Base-by-base conservation (phyloP, 495 filamentous ascomycete species). In the Annulohypoxylon moriforme region DNA sequence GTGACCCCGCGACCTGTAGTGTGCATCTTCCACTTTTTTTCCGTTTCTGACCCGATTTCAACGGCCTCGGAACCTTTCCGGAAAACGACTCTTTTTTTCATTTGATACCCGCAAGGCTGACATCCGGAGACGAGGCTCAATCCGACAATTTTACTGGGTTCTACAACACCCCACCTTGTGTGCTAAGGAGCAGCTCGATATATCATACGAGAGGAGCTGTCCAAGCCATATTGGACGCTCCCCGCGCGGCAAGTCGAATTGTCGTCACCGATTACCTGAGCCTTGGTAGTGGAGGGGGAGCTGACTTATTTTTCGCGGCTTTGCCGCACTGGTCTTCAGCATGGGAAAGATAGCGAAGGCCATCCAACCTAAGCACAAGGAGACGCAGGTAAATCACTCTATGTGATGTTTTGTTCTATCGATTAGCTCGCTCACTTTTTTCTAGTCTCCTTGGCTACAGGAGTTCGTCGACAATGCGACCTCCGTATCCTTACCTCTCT, bases 301-400 rank as follows among this genome's bases (percentile, higher is more conserved):
- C 71, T 73, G 79, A 67, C 66, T 75, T 68, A 72, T 76, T 75
- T 64, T 76, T 81, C 76, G 85, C 85, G 86, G 86, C 84, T 76
- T 72, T 79, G 85, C 86, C 85, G 86, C 85, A 73, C 76, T 80
- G 73, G 68, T 69, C 64, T 73, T 79, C 83, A 86, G 67, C 75
- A 97, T 97, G 94, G 95, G 93, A 87, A 94, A 91, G 89, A 99
- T 99, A 81, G 95, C 93, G 82, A 99, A 98, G 89, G 85, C 90
- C 73, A 94, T 95, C 77, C 92, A 92, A 77, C 84, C 90, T 74
- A 95, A 96, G 81, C 96, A 99, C 84, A 91, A 92, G 85, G 94
- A 94, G 80, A 97, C 94, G 73, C 81, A 97, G 83, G 94, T 97
- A 89, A 86, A 91, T 84, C 68, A 47, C 38, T 44, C 25, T 34